A percentile compares a stretch with the other conserved stretches of the same genome.
Evolutionary conservation across 257 asterid species (phyloP).

Genomic region (Thymus mandschuricus): DNA sequence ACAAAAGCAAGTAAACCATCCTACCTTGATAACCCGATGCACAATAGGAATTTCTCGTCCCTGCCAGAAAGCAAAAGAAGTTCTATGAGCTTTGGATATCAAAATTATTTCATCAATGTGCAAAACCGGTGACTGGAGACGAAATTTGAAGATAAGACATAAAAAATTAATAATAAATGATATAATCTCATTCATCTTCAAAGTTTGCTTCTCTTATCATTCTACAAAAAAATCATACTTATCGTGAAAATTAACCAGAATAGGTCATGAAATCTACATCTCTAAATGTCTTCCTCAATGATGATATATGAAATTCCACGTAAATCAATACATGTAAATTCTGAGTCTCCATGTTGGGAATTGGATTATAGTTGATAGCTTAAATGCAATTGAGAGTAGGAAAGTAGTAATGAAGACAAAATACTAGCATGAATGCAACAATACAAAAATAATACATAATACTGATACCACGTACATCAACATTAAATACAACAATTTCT

Average conservation of each 20-base stretch:
- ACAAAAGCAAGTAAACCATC: constrained; percentile 1
- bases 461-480: constrained; percentile 65
- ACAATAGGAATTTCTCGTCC: constrained; percentile 99
- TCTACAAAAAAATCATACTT: neutral
- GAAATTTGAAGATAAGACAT: constrained; percentile 8
- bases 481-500: constrained; percentile 95
- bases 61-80: constrained; percentile 45
- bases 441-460: neutral
- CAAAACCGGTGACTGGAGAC: constrained; percentile 15
- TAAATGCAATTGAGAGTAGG: neutral
- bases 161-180: neutral
- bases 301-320: constrained; percentile 1
- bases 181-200: neutral
- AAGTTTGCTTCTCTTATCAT: neutral
- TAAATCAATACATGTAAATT: constrained; percentile 14
- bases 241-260: constrained; percentile 12
- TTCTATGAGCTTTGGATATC: constrained; percentile 5
- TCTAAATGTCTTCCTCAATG: neutral
- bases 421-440: constrained; percentile 13
- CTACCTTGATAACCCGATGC: constrained; percentile 95
- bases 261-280: constrained; percentile 1
- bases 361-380: neutral
- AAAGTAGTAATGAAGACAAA: constrained; percentile 18
- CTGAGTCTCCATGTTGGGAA: constrained; percentile 2
- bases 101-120: neutral